Base-by-base conservation (phyloP, 129 eudicot genomes). In the Escallonia rubra region DNA sequence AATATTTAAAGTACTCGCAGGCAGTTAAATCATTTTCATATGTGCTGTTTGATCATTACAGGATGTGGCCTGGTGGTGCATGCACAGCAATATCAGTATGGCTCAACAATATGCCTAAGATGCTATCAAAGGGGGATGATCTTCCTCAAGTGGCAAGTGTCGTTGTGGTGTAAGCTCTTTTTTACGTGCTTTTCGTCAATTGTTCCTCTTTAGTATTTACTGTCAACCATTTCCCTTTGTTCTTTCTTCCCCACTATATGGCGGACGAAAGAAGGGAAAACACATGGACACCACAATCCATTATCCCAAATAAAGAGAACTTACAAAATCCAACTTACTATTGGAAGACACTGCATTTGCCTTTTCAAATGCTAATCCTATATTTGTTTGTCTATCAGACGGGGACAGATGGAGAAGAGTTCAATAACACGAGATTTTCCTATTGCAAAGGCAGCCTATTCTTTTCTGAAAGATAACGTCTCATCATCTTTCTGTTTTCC, bases 1-100 rank as follows among this genome's bases (percentile, higher is more conserved):
- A 23, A 23, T 23, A 6, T 69, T 55, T 16, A 43, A n/a, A 8
- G 66, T 45, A 13, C 15, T 51, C 9, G 8, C 12, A 48, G 9
- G 61, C 13, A 64, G 48, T 11, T 67, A 4, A 4, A 48, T 60
- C 61, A 63, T 72, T 70, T 34, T 52, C 38, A 45, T 68, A 23
- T 61, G 14, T 67, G 58, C 40, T 71, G 57, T 66, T 71, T 68
- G 43, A 48, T 66, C 3, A 38, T 57, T 68, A 77, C 63, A 93
- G 98, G 87, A 89, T 93, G 92, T 93, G 95, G 96, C 91, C 98
- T 50, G 98, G 96, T 65, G 91, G 85, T 67, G 96, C 95, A 23
- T 89, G 92, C 70, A 75, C 95, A 6, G 98, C 96, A 66, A 70
- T 93, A 80, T 86, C 95, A 64, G 76, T 86, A 59, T 93, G 98